These are phyloP conservation scores for Pseudocercospora crystallina DNA, from an alignment of 2,329 filamentous ascomycete genomes.

Conservation along the genomic window DNA sequence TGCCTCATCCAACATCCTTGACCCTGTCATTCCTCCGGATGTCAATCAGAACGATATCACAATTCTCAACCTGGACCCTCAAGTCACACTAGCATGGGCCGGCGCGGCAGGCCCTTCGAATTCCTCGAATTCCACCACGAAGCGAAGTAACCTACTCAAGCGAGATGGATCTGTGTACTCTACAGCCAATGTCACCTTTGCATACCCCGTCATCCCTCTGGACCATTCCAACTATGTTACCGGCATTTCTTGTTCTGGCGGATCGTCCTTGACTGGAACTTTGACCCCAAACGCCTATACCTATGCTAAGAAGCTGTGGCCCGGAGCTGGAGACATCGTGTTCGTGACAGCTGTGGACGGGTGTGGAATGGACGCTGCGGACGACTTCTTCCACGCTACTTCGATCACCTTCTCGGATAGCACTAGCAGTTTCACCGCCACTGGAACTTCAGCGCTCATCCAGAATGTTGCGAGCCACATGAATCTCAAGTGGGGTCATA, in stretches of 20 bases:
- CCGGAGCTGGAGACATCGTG: slow-evolving; percentile 3
- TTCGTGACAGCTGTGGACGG: slow-evolving; percentile 13
- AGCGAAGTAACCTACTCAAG: too few species aligned
- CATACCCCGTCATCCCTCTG: slow-evolving; percentile 5
- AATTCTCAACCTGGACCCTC: neutral
- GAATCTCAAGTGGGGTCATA: too few species aligned
- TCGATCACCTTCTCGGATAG: slow-evolving; percentile 9
- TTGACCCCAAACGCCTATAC: slow-evolving; percentile 7
- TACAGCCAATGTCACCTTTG: neutral
- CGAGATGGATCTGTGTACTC: too few species aligned
- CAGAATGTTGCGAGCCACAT: too few species aligned
- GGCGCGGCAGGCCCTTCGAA: neutral
- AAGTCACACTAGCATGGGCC: slow-evolving; percentile 1
- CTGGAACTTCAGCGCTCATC: neutral
- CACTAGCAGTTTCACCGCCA: slow-evolving; percentile 3
- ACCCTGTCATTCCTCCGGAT: slow-evolving; percentile 1
- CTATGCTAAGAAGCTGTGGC: slow-evolving; percentile 9
- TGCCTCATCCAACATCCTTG: neutral
- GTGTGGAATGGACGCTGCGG: slow-evolving; percentile 5
- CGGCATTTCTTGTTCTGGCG: slow-evolving; percentile 4
- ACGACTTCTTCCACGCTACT: slow-evolving; percentile 13
- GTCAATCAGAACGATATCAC: neutral
- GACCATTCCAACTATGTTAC: slow-evolving; percentile 14
- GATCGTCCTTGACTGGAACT: slow-evolving; percentile 1
- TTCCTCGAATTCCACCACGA: too few species aligned